Evolutionary conservation across 2,329 filamentous ascomycete species (phyloP), one percentile per base, ranked within the genome.

Genomic region (Colletotrichum sublineola): DNA sequence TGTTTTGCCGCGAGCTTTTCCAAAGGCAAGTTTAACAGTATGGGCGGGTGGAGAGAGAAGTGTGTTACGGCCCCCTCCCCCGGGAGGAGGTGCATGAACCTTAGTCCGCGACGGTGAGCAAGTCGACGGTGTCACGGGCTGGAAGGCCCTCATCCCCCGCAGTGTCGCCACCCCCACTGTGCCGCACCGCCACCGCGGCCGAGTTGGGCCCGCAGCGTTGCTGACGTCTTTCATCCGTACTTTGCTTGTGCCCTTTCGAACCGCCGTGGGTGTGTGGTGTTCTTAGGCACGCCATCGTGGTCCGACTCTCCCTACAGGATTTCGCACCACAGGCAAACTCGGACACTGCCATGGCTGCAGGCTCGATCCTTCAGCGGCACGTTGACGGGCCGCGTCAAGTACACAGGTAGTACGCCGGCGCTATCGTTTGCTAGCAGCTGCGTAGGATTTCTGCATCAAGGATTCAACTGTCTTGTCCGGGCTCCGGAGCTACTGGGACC

Each of bases 111-210:
- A 36, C 38, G 40, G 29, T 50, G 63, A 64, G 62, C 50, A 50
- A 50, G 62, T 56, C n/a, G 48, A 66, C 38, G 62, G 40, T 56
- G 50, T 64, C 50, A 64, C 50, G 62, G 50, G 62, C 29, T 64
- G 42, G 24, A 50, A 44, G 31, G 18, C 15, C n/a, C 36, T 5
- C 48, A 31, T 53, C 61, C 61, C 62, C 62, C 62, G 50, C 62
- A 55, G 11, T 56, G 20, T 64, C 52, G 62, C 62, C 62, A 64
- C 62, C 62, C 62, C 62, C 38, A 56, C 50, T 64, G 50, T 50
- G 50, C 50, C 50, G 62, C 62, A 64, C 62, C 62, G 62, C 62
- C 62, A 64, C 62, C 62, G 31, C 61, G 63, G 52, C 53, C 63
- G 29, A 57, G 24, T 38, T 14, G 63, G 36, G 24, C 24, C 63